These are phyloP conservation scores for Pseudocercospora cruenta DNA, from an alignment of 2,329 filamentous ascomycete genomes.

Conservation along the genomic window DNA sequence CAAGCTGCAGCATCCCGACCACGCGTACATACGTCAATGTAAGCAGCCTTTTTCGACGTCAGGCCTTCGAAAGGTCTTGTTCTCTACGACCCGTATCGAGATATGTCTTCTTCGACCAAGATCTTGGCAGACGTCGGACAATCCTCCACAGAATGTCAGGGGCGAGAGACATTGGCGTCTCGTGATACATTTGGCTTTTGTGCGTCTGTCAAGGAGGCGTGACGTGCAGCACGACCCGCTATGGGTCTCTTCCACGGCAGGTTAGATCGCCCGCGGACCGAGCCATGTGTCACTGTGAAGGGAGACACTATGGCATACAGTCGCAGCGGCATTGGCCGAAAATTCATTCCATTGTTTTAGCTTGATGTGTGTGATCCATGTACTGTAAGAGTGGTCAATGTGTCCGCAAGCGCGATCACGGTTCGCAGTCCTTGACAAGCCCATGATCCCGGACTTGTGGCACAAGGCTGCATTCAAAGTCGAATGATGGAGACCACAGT, in stretches of 20 bases:
- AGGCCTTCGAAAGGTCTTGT: not conserved
- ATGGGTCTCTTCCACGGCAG: not conserved
- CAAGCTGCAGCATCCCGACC: not conserved
- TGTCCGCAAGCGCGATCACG: not conserved
- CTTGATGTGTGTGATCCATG: not conserved
- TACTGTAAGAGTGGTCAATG: not conserved
- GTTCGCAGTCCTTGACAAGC: not conserved
- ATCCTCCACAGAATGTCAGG: not conserved
- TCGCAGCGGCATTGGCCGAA: not conserved
- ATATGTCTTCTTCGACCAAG: not conserved
- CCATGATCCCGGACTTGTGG: not conserved
- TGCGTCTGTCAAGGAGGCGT: conserved; percentile 1
- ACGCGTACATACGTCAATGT: not conserved
- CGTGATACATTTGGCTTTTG: not conserved
- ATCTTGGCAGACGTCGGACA: not conserved
- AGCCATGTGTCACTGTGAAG: not conserved
- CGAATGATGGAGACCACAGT: too few species aligned
- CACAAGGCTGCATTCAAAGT: not conserved
- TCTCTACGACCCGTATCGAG: not conserved
- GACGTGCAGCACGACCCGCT: not conserved
- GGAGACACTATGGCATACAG: not conserved
- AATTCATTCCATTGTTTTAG: not conserved
- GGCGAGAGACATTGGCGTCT: not conserved
- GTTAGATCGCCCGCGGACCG: not conserved
- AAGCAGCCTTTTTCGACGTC: not conserved